Conservation (phyloP, 805 yeast genomes). For the Naumovozyma castellii region DNA sequence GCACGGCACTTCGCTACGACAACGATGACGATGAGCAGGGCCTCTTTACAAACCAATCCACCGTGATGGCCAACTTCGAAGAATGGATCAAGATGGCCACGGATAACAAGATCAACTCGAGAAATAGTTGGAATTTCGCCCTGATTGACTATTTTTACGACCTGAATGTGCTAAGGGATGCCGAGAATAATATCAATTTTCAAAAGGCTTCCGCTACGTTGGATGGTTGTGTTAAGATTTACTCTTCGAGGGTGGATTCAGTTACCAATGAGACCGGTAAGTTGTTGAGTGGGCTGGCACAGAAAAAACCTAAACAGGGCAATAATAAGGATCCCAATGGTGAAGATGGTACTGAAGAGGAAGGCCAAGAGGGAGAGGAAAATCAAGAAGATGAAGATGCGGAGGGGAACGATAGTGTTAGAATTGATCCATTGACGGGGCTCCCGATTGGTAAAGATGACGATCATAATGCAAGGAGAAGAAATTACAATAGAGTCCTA, state of each 20-base stretch:
- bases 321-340: conserved; percentile 17
- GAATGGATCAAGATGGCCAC: conserved; percentile 78
- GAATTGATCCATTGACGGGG: conserved; percentile 29
- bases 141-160: conserved; percentile 88
- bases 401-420: conserved; percentile 18
- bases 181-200: conserved; percentile 71
- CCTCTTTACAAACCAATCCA: conserved; percentile 29
- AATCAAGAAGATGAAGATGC: conserved; percentile 17
- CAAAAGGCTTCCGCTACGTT: conserved; percentile 85
- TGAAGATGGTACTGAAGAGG: conserved; percentile 7
- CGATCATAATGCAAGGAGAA: conserved; percentile 22
- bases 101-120: conserved; percentile 72
- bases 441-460: conserved; percentile 23
- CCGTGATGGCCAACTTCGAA: conserved; percentile 51
- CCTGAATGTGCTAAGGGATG: conserved; percentile 61
- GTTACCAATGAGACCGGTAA: conserved; percentile 86
- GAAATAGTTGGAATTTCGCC: conserved; percentile 85
- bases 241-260: conserved; percentile 83
- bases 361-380: conserved; percentile 17
- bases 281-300: conserved; percentile 65
- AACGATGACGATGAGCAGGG: conserved; percentile 17
- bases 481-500: conserved; percentile 24
- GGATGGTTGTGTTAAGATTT: conserved; percentile 91
- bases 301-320: conserved; percentile 25
- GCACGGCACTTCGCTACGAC: conserved; percentile 5